phyloP scores from a whole-genome alignment of 257 asterid genomes.

The Linaria vulgaris region DNA sequence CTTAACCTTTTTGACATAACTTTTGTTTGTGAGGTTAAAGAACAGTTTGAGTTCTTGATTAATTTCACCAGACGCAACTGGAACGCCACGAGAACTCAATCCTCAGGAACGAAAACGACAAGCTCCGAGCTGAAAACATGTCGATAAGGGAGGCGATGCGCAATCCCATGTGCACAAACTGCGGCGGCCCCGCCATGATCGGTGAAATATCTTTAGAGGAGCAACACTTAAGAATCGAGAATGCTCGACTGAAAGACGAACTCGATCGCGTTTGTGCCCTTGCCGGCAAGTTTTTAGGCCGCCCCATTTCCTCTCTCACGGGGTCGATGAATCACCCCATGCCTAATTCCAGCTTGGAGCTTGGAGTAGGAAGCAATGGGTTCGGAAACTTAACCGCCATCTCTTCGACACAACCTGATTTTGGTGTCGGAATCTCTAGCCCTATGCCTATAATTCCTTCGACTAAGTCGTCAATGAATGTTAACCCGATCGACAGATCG shows the following conservation, averaged over 20 bases:
- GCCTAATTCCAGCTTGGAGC: constrained; percentile 65
- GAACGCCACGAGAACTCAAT: constrained; percentile 60
- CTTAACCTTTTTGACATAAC: background rate
- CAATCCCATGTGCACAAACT: constrained; percentile 57
- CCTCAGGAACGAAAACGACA: constrained; percentile 60
- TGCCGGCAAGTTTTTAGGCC: constrained; percentile 50
- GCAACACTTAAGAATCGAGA: constrained; percentile 57
- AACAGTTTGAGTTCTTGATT: background rate
- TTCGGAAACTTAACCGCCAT: constrained; percentile 36
- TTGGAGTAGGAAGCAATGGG: constrained; percentile 71
- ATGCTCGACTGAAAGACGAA: constrained; percentile 55
- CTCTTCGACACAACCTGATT: constrained; percentile 38
- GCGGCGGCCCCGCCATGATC: constrained; percentile 56
- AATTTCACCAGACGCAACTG: constrained; percentile 41
- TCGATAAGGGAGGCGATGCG: constrained; percentile 51
- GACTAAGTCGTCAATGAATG: constrained; percentile 24
- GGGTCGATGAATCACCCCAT: constrained; percentile 25
- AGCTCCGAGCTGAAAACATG: constrained; percentile 58
- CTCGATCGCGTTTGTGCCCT: constrained; percentile 49
- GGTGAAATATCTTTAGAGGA: constrained; percentile 63
- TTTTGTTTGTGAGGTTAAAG: background rate
- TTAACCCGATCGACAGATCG: constrained; percentile 45
- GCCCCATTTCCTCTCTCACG: constrained; percentile 32
- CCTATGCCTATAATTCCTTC: constrained; percentile 31
- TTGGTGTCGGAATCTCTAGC: constrained; percentile 41